A percentile compares a stretch with the other conserved stretches of the same genome.
phyloP scores from a whole-genome alignment of 2,329 filamentous ascomycete species.

The Microdochium nivale region DNA sequence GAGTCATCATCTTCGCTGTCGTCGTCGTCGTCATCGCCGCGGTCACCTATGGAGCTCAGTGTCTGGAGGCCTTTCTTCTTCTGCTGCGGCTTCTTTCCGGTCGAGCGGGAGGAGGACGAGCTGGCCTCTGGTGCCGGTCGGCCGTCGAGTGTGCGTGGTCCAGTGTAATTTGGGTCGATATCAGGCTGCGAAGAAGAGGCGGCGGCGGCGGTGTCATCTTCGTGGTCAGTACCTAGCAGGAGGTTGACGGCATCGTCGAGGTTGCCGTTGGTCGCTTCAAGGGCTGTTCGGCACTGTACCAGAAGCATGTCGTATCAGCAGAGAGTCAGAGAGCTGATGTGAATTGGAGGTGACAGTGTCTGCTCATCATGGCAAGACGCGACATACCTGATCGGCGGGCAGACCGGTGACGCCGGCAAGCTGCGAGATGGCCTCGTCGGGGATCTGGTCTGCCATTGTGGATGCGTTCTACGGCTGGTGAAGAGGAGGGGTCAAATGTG shows the following conservation, averaged over 20 bases:
- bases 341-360: neutral
- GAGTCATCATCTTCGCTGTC: conserved; percentile 47
- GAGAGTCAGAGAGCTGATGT: neutral
- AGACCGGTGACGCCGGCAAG: conserved; percentile 49
- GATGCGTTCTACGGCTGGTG: neutral
- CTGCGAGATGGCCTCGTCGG: conserved; percentile 16
- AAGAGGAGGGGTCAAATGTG: neutral
- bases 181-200: conserved; percentile 15
- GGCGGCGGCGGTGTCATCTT: conserved; percentile 26
- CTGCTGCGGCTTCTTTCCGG: conserved; percentile 30
- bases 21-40: conserved; percentile 48
- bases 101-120: conserved; percentile 21
- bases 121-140: conserved; percentile 42
- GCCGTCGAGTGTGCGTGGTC: conserved; percentile 55
- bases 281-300: conserved; percentile 57
- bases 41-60: conserved; percentile 44
- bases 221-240: conserved; percentile 52
- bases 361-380: neutral
- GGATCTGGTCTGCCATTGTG: neutral
- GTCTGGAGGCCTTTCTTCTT: conserved; percentile 56
- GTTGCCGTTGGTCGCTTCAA: conserved; percentile 59
- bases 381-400: conserved; percentile 34
- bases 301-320: conserved; percentile 2
- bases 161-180: conserved; percentile 37
- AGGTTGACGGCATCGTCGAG: conserved; percentile 52